Evolutionary conservation across 495 filamentous ascomycete genomes (phyloP).

Genomic region (Evansstolkia leycettana): DNA sequence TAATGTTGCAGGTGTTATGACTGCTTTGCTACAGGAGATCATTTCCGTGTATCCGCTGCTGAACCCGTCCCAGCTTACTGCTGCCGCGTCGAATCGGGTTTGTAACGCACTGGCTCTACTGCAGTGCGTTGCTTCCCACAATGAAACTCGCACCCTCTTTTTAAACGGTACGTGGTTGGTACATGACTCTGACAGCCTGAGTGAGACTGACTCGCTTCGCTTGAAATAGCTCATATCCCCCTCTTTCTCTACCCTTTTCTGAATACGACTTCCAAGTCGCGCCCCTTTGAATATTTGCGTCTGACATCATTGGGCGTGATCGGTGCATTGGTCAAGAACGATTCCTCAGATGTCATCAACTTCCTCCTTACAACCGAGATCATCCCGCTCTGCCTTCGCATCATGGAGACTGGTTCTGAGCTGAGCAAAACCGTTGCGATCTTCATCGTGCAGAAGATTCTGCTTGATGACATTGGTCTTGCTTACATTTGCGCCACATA

Average conservation of each 20-base stretch:
- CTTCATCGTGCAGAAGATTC: conserved; percentile 99
- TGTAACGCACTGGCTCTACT: conserved; percentile 95
- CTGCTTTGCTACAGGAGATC: conserved; percentile 91
- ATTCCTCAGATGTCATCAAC: conserved; percentile 96
- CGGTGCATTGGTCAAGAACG: conserved; percentile 95
- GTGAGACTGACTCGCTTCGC: not conserved
- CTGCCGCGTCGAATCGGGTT: conserved; percentile 90
- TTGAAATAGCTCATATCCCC: conserved; percentile 79
- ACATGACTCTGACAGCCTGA: not conserved
- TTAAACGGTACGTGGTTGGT: conserved; percentile 55
- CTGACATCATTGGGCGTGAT: conserved; percentile 98
- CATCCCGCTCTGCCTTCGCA: conserved; percentile 92
- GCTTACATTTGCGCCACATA: conserved; percentile 99
- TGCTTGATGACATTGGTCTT: conserved; percentile 93
- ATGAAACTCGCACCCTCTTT: conserved; percentile 88
- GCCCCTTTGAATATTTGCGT: conserved; percentile 95
- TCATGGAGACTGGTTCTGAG: conserved; percentile 99
- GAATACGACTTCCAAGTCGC: conserved; percentile 96
- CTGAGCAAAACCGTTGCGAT: conserved; percentile 98
- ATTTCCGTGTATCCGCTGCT: conserved; percentile 96
- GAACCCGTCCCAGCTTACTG: conserved; percentile 93
- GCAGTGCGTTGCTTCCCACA: conserved; percentile 96
- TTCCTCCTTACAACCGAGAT: conserved; percentile 98
- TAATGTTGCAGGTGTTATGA: conserved; percentile 75
- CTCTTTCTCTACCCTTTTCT: conserved; percentile 97